Percentiles rank a stretch among this genome's conserved stretches.
These are phyloP conservation scores for Nephelium lappaceum DNA, from an alignment of 345 rosid genomes.

Conservation along the genomic window DNA sequence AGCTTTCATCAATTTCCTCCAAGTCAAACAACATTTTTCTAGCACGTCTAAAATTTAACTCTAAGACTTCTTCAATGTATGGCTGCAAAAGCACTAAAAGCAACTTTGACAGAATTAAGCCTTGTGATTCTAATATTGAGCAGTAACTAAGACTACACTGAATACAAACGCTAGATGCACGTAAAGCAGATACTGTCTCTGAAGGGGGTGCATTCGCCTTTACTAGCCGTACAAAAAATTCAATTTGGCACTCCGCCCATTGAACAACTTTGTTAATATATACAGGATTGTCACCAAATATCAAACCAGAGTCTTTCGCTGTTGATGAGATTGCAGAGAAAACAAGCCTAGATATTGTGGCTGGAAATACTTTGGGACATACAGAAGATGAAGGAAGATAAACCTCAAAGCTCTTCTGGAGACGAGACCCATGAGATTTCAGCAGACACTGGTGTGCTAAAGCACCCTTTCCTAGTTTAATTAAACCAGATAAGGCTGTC, in stretches of 20 bases:
- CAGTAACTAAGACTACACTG: conserved; percentile 85
- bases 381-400: conserved; percentile 73
- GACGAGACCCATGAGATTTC: conserved; percentile 53
- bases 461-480: conserved; percentile 86
- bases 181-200: conserved; percentile 72
- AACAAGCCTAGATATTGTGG: conserved; percentile 71
- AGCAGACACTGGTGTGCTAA: conserved; percentile 76
- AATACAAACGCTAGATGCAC: conserved; percentile 73
- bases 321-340: conserved; percentile 71
- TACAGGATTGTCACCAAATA: conserved; percentile 86
- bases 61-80: conserved; percentile 88
- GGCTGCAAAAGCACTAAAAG: conserved; percentile 87
- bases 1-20: conserved; percentile 58
- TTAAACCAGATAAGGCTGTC: conserved; percentile 61
- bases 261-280: conserved; percentile 86
- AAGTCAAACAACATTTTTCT: conserved; percentile 63
- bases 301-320: conserved; percentile 66
- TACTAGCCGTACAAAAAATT: conserved; percentile 75
- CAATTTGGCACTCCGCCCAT: conserved; percentile 97
- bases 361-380: conserved; percentile 78
- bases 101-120: conserved; percentile 76
- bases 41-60: conserved; percentile 85
- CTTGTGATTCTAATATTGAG: conserved; percentile 78
- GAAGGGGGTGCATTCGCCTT: conserved; percentile 84
- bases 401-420: conserved; percentile 63